phyloP scores from a whole-genome alignment of 2,329 filamentous ascomycete species.

The Colletotrichum trifolii region DNA sequence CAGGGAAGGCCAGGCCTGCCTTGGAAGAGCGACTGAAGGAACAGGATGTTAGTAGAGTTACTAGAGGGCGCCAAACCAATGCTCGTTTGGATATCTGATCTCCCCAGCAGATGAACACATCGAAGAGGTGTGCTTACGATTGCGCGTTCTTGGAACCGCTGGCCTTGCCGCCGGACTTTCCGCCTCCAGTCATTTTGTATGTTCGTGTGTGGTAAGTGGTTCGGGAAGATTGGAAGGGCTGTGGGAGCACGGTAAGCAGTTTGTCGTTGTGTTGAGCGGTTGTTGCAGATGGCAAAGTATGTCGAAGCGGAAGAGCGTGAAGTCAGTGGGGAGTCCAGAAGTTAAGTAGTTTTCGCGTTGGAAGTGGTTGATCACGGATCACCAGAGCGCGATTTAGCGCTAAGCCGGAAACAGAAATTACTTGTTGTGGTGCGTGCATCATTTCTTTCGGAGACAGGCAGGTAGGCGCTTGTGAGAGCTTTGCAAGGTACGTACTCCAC shows the following conservation, averaged over 20 bases:
- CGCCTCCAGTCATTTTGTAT: slow-evolving; percentile 99
- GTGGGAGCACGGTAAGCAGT: slow-evolving; percentile 12
- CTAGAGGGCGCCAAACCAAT: background rate
- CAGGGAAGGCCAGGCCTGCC: slow-evolving; percentile 98
- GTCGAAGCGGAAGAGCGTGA: slow-evolving; percentile 46
- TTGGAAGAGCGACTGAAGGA: slow-evolving; percentile 90
- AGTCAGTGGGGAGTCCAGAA: slow-evolving; percentile 57
- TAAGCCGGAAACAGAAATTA: slow-evolving; percentile 41
- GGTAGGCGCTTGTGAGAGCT: background rate
- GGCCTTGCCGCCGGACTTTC: slow-evolving; percentile 99
- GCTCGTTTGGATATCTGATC: slow-evolving; percentile 45
- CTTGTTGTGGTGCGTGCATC: slow-evolving; percentile 32
- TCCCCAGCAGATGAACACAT: slow-evolving; percentile 42
- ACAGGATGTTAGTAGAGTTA: slow-evolving; percentile 50
- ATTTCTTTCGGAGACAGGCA: slow-evolving; percentile 24
- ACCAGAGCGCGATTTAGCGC: slow-evolving; percentile 49
- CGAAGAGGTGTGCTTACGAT: slow-evolving; percentile 76
- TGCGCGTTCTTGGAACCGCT: slow-evolving; percentile 99
- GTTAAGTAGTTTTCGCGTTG: slow-evolving; percentile 68
- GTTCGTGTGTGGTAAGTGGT: slow-evolving; percentile 48
- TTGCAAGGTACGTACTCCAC: slow-evolving; percentile 23
- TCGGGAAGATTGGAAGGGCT: slow-evolving; percentile 35
- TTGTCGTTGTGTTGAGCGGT: slow-evolving; percentile 39
- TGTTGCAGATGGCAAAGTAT: slow-evolving; percentile 43
- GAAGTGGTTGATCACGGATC: slow-evolving; percentile 60